A percentile compares a stretch with the other conserved stretches of the same genome.
Evolutionary conservation across 2,329 filamentous ascomycete species (phyloP).

Genomic region (Nigrospora sphaerica): DNA sequence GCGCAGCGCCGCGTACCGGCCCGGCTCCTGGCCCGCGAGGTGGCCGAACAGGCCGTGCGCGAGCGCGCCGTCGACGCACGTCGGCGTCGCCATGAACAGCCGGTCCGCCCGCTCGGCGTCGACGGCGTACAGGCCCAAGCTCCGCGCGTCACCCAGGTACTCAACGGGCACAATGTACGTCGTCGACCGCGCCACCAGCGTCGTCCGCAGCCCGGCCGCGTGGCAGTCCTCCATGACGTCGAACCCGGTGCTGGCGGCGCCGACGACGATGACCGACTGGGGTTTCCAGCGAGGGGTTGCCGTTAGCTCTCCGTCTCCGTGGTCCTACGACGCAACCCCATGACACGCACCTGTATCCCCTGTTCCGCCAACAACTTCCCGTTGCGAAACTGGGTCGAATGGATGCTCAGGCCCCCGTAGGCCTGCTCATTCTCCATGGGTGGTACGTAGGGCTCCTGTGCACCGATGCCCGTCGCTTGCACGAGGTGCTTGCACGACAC

Average conservation of each 20-base stretch:
- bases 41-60: constrained; percentile 10
- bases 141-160: constrained; percentile 16
- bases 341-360: constrained; percentile 12
- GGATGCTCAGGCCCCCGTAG: constrained; percentile 16
- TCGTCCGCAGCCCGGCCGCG: constrained; percentile 19
- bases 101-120: constrained; percentile 15
- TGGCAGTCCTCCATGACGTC: constrained; percentile 28
- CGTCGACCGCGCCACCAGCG: constrained; percentile 26
- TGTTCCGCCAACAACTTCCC: constrained; percentile 8
- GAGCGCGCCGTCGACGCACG: constrained; percentile 13
- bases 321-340: background rate
- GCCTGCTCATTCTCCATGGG: constrained; percentile 8
- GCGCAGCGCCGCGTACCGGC: constrained; percentile 24
- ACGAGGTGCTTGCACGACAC: constrained; percentile 15
- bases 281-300: too few species aligned
- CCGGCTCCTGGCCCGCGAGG: constrained; percentile 20
- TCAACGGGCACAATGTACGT: constrained; percentile 25
- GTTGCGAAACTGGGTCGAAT: constrained; percentile 16
- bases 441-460: constrained; percentile 15
- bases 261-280: constrained; percentile 24
- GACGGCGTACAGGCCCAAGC: constrained; percentile 23
- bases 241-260: constrained; percentile 35
- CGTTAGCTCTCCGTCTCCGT: too few species aligned
- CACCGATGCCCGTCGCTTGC: constrained; percentile 16
- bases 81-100: constrained; percentile 8